Percentiles rank a stretch among this genome's conserved stretches.
These are phyloP conservation scores for Solanum tarijense DNA, from an alignment of 257 asterid genomes.

Conservation along the genomic window DNA sequence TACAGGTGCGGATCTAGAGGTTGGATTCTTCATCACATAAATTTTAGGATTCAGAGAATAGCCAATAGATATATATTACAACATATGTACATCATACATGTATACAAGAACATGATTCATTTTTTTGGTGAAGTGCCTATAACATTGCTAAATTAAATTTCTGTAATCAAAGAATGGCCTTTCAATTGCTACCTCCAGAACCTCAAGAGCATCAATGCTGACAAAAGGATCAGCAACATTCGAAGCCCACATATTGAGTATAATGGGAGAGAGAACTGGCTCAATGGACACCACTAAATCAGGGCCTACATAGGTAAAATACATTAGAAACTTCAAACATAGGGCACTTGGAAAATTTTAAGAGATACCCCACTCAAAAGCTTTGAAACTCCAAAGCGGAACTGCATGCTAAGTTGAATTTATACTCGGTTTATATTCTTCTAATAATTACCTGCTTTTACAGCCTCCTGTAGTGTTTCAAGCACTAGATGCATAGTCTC, in stretches of 20 bases:
- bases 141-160: background rate
- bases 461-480: slow-evolving; percentile 85
- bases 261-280: slow-evolving; percentile 70
- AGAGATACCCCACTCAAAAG: background rate
- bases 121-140: background rate
- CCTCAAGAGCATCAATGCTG: slow-evolving; percentile 92
- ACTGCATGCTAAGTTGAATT: background rate
- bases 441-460: slow-evolving; percentile 60
- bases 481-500: slow-evolving; percentile 97
- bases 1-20: background rate
- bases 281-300: slow-evolving; percentile 54
- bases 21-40: background rate
- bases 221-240: slow-evolving; percentile 93
- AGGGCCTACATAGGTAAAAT: slow-evolving; percentile 43
- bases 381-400: background rate
- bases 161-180: background rate
- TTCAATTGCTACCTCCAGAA: slow-evolving; percentile 60
- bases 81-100: background rate
- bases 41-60: background rate
- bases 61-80: background rate
- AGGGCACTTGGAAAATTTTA: background rate
- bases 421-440: background rate
- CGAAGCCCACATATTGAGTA: slow-evolving; percentile 92
- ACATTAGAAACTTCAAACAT: background rate
- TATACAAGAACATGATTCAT: background rate